Evolutionary conservation across 495 filamentous ascomycete species (phyloP).

Genomic region (Hypoxylon rickii): DNA sequence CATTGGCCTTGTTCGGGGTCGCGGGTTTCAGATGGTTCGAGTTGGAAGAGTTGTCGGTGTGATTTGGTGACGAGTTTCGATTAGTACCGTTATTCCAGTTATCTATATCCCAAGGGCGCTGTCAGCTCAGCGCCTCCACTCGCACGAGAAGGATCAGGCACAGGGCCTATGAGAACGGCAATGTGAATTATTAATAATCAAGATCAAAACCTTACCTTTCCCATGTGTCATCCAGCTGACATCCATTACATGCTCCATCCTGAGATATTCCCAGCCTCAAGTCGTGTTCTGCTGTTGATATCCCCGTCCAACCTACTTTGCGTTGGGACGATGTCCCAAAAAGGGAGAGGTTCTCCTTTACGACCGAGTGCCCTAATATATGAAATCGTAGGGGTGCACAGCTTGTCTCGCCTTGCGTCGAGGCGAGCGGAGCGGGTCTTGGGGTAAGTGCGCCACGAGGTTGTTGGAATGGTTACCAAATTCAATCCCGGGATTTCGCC

Average conservation of each 20-base stretch:
- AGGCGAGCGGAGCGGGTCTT: constrained; percentile 25
- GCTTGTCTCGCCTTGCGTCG: constrained; percentile 14
- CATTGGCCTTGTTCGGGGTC: constrained; percentile 28
- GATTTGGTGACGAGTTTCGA: constrained; percentile 27
- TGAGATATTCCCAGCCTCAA: constrained; percentile 11
- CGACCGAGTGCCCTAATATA: constrained; percentile 8
- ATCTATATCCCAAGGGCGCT: constrained; percentile 11
- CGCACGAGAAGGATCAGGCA: too few relatives aligned
- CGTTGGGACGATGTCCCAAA: not conserved
- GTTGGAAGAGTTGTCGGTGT: constrained; percentile 10
- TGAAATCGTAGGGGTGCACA: constrained; percentile 11
- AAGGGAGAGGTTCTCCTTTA: constrained; percentile 2
- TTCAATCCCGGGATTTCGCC: constrained; percentile 8
- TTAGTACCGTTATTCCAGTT: constrained; percentile 14
- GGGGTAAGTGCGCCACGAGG: constrained; percentile 25
- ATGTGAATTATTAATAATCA: too few relatives aligned
- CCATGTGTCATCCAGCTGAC: constrained; percentile 68
- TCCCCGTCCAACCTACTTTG: constrained; percentile 4
- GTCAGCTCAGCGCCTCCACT: constrained; percentile 8
- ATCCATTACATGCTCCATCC: constrained; percentile 69
- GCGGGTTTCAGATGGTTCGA: constrained; percentile 22
- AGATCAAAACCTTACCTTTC: constrained; percentile 46
- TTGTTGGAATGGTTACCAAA: constrained; percentile 15
- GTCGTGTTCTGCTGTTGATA: constrained; percentile 2
- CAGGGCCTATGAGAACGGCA: too few relatives aligned